These are phyloP conservation scores for Nicotiana noctiflora DNA, from an alignment of 257 asterid species.

Conservation along the genomic window DNA sequence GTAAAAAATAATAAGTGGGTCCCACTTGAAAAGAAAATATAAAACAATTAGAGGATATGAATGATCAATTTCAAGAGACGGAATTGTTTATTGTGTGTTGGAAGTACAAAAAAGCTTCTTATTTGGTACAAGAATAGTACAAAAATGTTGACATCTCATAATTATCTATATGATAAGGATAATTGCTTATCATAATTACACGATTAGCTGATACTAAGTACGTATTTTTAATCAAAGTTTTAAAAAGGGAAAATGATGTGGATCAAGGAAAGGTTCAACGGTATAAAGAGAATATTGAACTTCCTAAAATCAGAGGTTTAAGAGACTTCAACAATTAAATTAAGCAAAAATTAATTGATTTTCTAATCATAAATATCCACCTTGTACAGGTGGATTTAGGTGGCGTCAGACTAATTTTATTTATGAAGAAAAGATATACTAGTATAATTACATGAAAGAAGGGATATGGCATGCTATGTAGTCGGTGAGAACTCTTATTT, in stretches of 20 bases:
- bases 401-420: not conserved
- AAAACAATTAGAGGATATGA: not conserved
- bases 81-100: not conserved
- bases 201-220: not conserved
- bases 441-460: not conserved
- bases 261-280: not conserved
- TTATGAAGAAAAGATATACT: not conserved
- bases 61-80: not conserved
- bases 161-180: not conserved
- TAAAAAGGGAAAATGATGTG: not conserved
- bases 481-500: not conserved
- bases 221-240: not conserved
- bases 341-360: not conserved
- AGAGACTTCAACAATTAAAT: not conserved
- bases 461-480: not conserved
- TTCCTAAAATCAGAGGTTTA: not conserved
- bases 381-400: not conserved
- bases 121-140: not conserved
- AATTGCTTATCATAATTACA: not conserved
- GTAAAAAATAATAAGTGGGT: not conserved
- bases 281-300: not conserved
- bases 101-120: not conserved
- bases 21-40: not conserved
- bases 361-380: not conserved
- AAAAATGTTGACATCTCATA: not conserved